Base-by-base conservation (phyloP, 1,284 basidiomycete species). In the Leccinum solheimii region DNA sequence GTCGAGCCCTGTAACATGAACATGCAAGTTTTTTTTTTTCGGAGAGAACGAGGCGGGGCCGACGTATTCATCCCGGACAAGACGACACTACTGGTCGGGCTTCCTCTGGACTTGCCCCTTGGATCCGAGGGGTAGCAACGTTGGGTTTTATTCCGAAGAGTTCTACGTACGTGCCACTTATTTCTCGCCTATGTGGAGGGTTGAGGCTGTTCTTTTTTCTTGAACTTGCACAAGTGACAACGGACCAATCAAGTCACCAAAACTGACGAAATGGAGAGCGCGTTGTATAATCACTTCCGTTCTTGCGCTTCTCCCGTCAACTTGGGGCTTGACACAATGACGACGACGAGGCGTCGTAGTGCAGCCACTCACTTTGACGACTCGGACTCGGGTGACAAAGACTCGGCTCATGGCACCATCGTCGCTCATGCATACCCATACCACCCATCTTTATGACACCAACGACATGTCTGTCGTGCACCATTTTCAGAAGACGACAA, bases 61-160 rank as follows among this genome's bases (percentile, higher is more conserved):
- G 30, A 30, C 9, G 30, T 30, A 30, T 9, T 30, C 30, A 30
- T 30, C 30, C 30, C 30, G 30, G 30, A 30, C 30, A 91, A 30
- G 30, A 30, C 30, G 30, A 9, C 30, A 30, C 30, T 30, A 30
- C 30, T 36, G 34, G 34, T 36, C 34, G 34, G 34, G 34, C 13
- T 36, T 14, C 34, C 34, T 36, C 34, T 36, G 34, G 34, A 36
- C 34, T 36, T 36, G 34, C 34, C 63, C 74, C 0, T 75, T 95
- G 19, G 84, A 83, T 4, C 75, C 78, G 21, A 78, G 75, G 5
- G 89, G 86, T 0, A 83, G 84, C 36, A 85, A 87, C 57, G 80
- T 92, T 72, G 95, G 93, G 93, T 84, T 85, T 1, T 92, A 92
- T 65, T 77, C 84, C 21, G 81, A 83, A 10, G 88, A 89, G 10